Evolutionary conservation across 139 green algal genomes (phyloP).

Genomic region (Coccomyxa sp.): DNA sequence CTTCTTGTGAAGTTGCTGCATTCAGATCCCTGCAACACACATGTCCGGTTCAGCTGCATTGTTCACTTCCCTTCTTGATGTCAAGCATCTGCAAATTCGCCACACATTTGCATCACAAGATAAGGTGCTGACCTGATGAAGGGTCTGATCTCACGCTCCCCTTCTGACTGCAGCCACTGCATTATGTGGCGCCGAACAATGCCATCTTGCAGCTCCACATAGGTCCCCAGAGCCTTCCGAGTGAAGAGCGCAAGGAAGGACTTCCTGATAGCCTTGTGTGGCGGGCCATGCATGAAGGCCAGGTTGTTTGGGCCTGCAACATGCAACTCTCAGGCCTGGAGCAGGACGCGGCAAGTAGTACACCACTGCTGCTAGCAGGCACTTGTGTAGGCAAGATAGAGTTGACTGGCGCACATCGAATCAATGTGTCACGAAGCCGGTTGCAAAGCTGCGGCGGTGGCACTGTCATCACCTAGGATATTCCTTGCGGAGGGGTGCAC

Average conservation of each 20-base stretch:
- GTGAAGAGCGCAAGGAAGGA: slow-evolving; percentile 85
- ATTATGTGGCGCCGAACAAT: slow-evolving; percentile 61
- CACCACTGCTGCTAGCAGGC: too few relatives aligned
- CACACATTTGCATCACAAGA: slow-evolving; percentile 21
- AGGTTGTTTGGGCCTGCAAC: slow-evolving; percentile 67
- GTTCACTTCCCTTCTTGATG: neutral
- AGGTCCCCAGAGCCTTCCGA: slow-evolving; percentile 70
- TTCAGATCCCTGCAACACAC: slow-evolving; percentile 65
- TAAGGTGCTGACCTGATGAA: slow-evolving; percentile 25
- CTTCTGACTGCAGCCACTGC: slow-evolving; percentile 36
- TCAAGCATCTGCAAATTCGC: neutral
- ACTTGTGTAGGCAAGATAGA: too few relatives aligned
- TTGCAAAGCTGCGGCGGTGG: too few relatives aligned
- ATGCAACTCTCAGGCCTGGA: too few relatives aligned
- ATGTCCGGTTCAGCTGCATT: neutral
- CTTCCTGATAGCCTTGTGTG: slow-evolving; percentile 78
- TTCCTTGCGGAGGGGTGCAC: slow-evolving; percentile 77
- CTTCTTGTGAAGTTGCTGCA: slow-evolving; percentile 66
- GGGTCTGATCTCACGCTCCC: slow-evolving; percentile 32
- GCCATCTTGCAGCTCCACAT: slow-evolving; percentile 65
- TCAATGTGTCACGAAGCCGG: too few relatives aligned
- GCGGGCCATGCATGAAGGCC: slow-evolving; percentile 73
- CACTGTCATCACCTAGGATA: slow-evolving; percentile 68
- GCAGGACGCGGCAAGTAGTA: too few relatives aligned
- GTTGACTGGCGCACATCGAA: too few relatives aligned